These are phyloP conservation scores for Trichoderma lentiforme DNA, from an alignment of 2,329 filamentous ascomycete species.

Conservation along the genomic window DNA sequence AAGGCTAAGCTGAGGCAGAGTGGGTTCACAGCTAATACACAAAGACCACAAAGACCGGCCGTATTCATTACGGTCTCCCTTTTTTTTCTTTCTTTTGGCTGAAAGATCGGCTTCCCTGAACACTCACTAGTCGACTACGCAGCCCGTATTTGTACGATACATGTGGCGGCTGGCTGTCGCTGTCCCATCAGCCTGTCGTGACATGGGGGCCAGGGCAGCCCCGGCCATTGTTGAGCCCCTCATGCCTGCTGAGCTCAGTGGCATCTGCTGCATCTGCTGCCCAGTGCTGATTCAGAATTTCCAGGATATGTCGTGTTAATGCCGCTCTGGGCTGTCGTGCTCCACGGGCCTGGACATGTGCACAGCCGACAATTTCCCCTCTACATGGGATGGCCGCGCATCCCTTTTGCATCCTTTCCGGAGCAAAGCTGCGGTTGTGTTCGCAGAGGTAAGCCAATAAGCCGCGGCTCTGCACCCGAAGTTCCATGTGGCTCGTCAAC, in stretches of 20 bases:
- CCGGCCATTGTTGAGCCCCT: conserved; percentile 7
- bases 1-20: not conserved
- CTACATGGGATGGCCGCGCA: not conserved
- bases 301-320: not conserved
- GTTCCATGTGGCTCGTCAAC: not conserved
- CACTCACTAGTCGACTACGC: not conserved
- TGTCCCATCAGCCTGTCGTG: conserved; percentile 1
- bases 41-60: not conserved
- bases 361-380: not conserved
- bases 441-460: not conserved
- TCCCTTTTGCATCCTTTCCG: not conserved
- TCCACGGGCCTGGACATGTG: not conserved
- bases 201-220: not conserved
- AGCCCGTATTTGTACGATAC: not conserved
- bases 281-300: not conserved
- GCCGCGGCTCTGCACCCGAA: not conserved
- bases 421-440: not conserved
- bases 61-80: not conserved
- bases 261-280: not conserved
- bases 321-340: not conserved
- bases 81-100: not conserved
- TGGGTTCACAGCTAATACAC: not conserved
- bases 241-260: not conserved
- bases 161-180: not conserved
- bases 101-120: not conserved